Base-by-base conservation (phyloP, 441 rosid genomes). In the Gossypium davidsonii region DNA sequence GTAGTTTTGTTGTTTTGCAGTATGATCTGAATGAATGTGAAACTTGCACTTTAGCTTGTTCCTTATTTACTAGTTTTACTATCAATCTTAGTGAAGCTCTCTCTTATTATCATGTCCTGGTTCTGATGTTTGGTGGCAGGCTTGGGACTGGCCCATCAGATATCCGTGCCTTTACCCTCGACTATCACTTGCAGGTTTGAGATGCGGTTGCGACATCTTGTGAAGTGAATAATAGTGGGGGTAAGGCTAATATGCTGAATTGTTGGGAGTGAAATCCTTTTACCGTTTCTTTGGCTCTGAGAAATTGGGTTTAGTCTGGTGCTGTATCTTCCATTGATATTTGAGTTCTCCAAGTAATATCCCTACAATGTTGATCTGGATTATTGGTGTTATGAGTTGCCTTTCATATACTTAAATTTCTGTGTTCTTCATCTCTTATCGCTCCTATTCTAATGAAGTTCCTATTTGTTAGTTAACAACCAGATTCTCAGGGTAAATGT, bases 121-220 rank as follows among this genome's bases (percentile, higher is more conserved):
- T 64, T 42, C 12, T 53, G 51, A 59, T 85, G 58, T 48, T 78
- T 56, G 17, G 48, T 78, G 79, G 74, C 88, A 94, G 97, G 88
- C 97, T 95, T 23, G 97, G 97, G 74, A 85, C 97, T 15, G 86
- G 93, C 78, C 94, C 98, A 65, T 92, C 97, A 12, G 97, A 92
- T 77, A 89, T 88, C 18, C 86, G 79, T 1, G 93, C 96, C 74
- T 89, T 80, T 57, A 82, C 88, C 63, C 94, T 94, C n/a, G 97
- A 89, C 64, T 63, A 91, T 76, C 97, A 92, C 83, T 67, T 88
- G 80, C 92, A 84, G 79, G 86, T 83, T n/a, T 92, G 86, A 92
- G 52, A 62, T 31, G 5, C 42, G 46, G 80, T 74, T 67, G 25
- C 23, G 7, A 28, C 15, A 51, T 52, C 20, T 1, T 65, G 31